Conservation (phyloP, 2,329 filamentous ascomycete genomes). For the Neonectria punicea region DNA sequence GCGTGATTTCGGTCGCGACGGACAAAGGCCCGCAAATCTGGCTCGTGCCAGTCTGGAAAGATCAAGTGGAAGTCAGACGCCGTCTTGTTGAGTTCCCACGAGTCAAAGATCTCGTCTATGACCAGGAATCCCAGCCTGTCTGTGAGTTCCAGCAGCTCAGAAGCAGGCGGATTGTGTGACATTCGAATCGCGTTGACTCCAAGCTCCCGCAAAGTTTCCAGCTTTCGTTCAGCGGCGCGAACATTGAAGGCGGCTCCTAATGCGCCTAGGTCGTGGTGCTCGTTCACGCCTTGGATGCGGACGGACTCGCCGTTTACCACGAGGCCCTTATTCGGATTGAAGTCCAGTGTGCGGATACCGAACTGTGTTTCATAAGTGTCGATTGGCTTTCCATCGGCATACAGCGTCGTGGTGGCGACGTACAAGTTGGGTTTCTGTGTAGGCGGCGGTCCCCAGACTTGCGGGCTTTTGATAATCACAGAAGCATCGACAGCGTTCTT, state of each 20-base stretch:
- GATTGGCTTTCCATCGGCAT: conserved; percentile 36
- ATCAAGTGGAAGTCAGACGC: conserved; percentile 62
- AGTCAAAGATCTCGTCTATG: conserved; percentile 65
- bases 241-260: conserved; percentile 62
- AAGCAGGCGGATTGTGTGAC: conserved; percentile 64
- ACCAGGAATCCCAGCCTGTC: conserved; percentile 62
- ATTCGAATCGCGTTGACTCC: conserved; percentile 62
- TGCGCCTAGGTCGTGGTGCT: conserved; percentile 63
- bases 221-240: conserved; percentile 59
- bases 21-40: conserved; percentile 62
- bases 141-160: conserved; percentile 60
- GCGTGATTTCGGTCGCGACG: conserved; percentile 66
- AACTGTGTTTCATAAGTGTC: conserved; percentile 62
- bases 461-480: conserved; percentile 45
- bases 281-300: conserved; percentile 57
- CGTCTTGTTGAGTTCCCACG: conserved; percentile 59
- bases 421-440: conserved; percentile 59
- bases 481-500: conserved; percentile 50
- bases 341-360: conserved; percentile 58
- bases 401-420: conserved; percentile 56
- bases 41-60: conserved; percentile 64
- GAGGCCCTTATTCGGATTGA: conserved; percentile 54
- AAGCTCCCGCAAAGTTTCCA: conserved; percentile 61
- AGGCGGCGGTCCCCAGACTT: conserved; percentile 60
- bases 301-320: conserved; percentile 58